Evolutionary conservation across 2,329 filamentous ascomycete genomes (phyloP), one percentile per base, ranked within the genome.

Genomic region (Pseudocercospora cruenta): DNA sequence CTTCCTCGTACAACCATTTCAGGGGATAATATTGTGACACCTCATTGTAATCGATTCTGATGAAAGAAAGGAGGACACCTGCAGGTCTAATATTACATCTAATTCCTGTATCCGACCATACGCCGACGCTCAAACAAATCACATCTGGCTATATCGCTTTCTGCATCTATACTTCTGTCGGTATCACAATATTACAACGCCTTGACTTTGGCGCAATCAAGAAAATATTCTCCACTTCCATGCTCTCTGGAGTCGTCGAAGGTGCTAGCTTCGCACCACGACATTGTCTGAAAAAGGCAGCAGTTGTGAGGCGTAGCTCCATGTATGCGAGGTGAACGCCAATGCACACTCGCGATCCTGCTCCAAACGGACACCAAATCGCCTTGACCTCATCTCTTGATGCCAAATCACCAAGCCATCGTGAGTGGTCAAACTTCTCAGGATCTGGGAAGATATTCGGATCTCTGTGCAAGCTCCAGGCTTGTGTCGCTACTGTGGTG

Each of bases 401-500:
- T 5, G 60, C 63, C 2, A 63, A 53, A 26, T 60, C 59, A 49
- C 36, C 21, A 12, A 67, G 59, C 65, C 65, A 67, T 33, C 65
- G 62, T 2, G 62, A 62, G 31, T 58, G 53, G 36, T 67, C 66
- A 49, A 67, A 67, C 6, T 21, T 47, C 24, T 68, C 66, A 21
- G 69, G 62, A 36, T 70, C 58, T 2, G n/a, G 22, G n/a, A 67
- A 71, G 59, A 82, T 71, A 19, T 24, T 54, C 1, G 68, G 61
- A 54, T 80, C 75, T 39, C 79, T 75, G 62, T 81, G 79, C 53
- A 79, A 68, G 5, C 76, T 78, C 68, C 78, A 81, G 1, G 78
- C 78, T 62, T 80, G 76, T 1, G 78, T 80, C 55, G 73, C 74
- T 33, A 81, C 78, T 0, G 75, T 78, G 0, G 71, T 76, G 1